Base-by-base conservation (phyloP, 2,329 filamentous ascomycete species). In the Triangularia setosa region DNA sequence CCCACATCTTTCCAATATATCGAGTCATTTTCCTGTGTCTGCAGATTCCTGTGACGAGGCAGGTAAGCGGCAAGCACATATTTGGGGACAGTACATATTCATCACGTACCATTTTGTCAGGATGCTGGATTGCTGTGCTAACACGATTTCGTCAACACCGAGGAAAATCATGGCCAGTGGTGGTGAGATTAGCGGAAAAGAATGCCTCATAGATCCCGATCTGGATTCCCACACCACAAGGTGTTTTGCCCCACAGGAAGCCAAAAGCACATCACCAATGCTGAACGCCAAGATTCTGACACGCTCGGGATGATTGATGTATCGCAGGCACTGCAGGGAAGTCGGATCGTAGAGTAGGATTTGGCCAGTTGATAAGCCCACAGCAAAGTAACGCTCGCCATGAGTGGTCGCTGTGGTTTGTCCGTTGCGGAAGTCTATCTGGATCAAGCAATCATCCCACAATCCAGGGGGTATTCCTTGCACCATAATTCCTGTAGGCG, bases 371-470 rank as follows among this genome's bases (percentile, higher is more conserved):
- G 70, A 72, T 7, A 75, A 54, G 2, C 73, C 75, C 11, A 76
- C 68, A 14, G 74, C 75, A 58, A 75, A 74, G 16, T 65, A 68
- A 18, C 64, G 58, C 14, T 72, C 65, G 4, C 73, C 72, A 60
- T 72, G 69, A 28, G 66, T 60, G 1, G 75, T 57, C 1, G 72
- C 64, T n/a, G 66, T 72, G 1, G 74, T 61, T 28, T 65, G 62
- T 1, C 70, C 69, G 48, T 66, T 65, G 11, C 64, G 57, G 60
- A 74, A 76, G 61, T 76, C 70, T 35, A 76, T 70, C 4, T 69
- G 66, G 25, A 67, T 64, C 7, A 77, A 48, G 62, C 75, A 76
- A 55, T 77, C 75, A 63, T 76, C 75, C 76, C 75, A 78, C 11
- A 11, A 8, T 11, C 27, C 27, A 30, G 27, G 27, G 7, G 11